Base-by-base conservation (phyloP, 2,329 filamentous ascomycete genomes). In the Ophiostoma fasciatum region DNA sequence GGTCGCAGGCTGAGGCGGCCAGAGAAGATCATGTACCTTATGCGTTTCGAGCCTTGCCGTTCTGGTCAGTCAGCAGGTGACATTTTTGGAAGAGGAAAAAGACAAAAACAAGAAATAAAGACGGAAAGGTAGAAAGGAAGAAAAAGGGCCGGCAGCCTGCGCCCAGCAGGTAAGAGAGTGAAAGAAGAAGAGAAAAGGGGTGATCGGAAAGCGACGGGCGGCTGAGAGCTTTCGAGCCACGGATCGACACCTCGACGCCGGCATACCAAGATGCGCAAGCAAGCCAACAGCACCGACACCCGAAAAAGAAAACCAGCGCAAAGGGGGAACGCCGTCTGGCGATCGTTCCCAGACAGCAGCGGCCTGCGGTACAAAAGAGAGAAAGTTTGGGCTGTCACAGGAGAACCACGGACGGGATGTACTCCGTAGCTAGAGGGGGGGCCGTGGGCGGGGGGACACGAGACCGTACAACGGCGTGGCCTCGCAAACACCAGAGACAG, bases 21-120 rank as follows among this genome's bases (percentile, higher is more conserved):
- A 40, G 49, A 48, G 44, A 49, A 49, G 47, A 55, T 55, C 56
- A 61, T 58, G 49, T 60, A 61, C 59, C 49, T 45, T 53, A 54
- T 49, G 51, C 44, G 59, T 63, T 62, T 61, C 57, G 58, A 53
- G 49, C 50, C 40, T 47, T 49, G 45, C 49, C 42, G 42, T 45
- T 45, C 15, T 29, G 14, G 14, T 30, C 20, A 28, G 30, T 36
- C 18, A 23, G 21, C 20, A 36, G 23, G 13, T 7, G 8, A 8
- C 31, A 41, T 17, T 29, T 33, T 38, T 34, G 28, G 14, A 9
- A 28, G 9, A 22, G 20, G 9, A 31, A 25, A 31, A 40, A 39
- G 39, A 37, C 33, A 43, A 33, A 25, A 21, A 26, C 20, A 25
- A 13, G 22, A 23, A 23, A 9, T 4, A 11, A 23, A 25, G n/a